phyloP scores from a whole-genome alignment of 1,284 basidiomycete species.

The Quambalaria eucalypti region DNA sequence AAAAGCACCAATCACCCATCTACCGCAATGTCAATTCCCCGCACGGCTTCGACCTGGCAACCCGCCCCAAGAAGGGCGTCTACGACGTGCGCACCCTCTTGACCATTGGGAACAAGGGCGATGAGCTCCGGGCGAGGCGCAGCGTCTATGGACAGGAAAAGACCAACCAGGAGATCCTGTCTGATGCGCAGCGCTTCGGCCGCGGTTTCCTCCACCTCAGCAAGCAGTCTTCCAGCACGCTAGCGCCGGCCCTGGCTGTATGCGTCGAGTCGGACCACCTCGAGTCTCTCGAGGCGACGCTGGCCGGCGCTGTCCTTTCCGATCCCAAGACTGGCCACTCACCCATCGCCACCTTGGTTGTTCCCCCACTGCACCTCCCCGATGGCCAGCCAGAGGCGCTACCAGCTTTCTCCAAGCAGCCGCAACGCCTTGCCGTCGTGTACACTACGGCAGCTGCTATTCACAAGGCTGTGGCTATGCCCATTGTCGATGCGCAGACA shows the following conservation, averaged over 20 bases:
- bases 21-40: constrained; percentile 45
- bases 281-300: constrained; percentile 17
- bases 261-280: constrained; percentile 15
- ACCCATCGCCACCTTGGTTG: constrained; percentile 16
- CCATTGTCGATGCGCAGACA: constrained; percentile 17
- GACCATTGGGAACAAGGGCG: constrained; percentile 15
- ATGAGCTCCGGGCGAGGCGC: constrained; percentile 9
- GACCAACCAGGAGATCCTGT: constrained; percentile 18
- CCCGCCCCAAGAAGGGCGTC: constrained; percentile 22
- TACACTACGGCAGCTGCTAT: constrained; percentile 21
- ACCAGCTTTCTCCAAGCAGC: not conserved
- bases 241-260: constrained; percentile 12
- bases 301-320: constrained; percentile 12
- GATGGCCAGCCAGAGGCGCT: constrained; percentile 6
- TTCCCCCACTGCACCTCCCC: constrained; percentile 11
- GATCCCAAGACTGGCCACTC: constrained; percentile 1
- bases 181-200: constrained; percentile 23
- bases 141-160: constrained; percentile 16
- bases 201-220: constrained; percentile 16
- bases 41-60: constrained; percentile 37
- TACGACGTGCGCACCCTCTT: constrained; percentile 27
- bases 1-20: constrained; percentile 32
- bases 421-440: constrained; percentile 9
- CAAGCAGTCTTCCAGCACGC: not conserved
- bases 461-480: constrained; percentile 10